Evolutionary conservation across 2,329 filamentous ascomycete genomes (phyloP).

Genomic region (Parafenestella ontariensis): DNA sequence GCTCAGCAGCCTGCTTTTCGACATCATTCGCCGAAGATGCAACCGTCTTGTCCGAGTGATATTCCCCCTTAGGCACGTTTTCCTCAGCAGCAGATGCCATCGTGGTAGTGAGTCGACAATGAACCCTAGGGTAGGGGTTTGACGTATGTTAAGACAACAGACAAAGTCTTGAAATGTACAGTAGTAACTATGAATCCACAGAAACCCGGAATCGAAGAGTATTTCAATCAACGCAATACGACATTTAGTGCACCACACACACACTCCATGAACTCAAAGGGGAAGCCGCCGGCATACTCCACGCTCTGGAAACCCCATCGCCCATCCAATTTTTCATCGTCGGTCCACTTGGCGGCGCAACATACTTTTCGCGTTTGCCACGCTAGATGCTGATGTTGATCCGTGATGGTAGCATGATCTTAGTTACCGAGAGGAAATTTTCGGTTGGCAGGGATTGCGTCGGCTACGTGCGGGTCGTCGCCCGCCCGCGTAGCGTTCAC

Average conservation of each 20-base stretch:
- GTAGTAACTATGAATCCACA: conserved; percentile 21
- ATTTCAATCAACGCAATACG: conserved; percentile 33
- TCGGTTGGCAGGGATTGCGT: conserved; percentile 23
- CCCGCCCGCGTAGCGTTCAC: conserved; percentile 17
- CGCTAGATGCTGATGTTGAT: conserved; percentile 23
- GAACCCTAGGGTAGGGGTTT: conserved; percentile 15
- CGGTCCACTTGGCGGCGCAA: conserved; percentile 38
- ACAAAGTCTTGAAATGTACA: conserved; percentile 21
- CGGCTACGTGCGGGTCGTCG: conserved; percentile 34
- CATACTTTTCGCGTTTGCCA: conserved; percentile 16
- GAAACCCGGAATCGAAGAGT: conserved; percentile 19
- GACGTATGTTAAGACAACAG: conserved; percentile 5
- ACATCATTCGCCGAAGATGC: conserved; percentile 39
- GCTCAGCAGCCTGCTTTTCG: conserved; percentile 44
- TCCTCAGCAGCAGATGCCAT: conserved; percentile 35
- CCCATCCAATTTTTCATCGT: conserved; percentile 41
- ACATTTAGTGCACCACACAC: conserved; percentile 21
- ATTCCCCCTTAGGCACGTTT: conserved; percentile 37
- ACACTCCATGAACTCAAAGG: conserved; percentile 20
- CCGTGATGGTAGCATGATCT: conserved; percentile 27
- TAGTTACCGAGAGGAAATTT: conserved; percentile 22
- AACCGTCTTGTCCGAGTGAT: conserved; percentile 40
- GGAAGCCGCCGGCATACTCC: conserved; percentile 35
- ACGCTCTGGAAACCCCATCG: conserved; percentile 32
- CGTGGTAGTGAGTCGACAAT: conserved; percentile 12